Evolutionary conservation across 148 eudicot genomes (phyloP).

Genomic region (Heliamphora exappendiculata): DNA sequence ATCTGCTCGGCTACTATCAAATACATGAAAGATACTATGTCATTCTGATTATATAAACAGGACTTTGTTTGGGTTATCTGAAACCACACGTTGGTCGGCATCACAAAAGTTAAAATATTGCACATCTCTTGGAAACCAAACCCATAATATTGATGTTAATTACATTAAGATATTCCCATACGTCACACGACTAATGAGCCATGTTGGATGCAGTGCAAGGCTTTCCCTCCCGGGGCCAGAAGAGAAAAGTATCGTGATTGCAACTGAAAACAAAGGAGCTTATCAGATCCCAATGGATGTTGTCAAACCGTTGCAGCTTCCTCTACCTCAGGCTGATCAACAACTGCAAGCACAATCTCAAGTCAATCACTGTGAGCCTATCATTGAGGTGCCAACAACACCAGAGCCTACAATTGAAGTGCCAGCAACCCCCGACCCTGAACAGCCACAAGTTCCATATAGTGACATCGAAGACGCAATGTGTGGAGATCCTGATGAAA

Average conservation of each 20-base stretch:
- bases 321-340: constrained; percentile 34
- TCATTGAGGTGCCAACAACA: constrained; percentile 33
- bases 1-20: not conserved
- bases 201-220: constrained; percentile 66
- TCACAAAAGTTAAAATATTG: not conserved
- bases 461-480: constrained; percentile 69
- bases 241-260: constrained; percentile 57
- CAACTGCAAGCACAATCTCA: constrained; percentile 17
- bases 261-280: constrained; percentile 30
- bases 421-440: constrained; percentile 83
- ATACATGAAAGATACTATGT: not conserved
- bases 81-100: not conserved
- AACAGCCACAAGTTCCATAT: constrained; percentile 33
- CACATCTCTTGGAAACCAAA: constrained; percentile 4
- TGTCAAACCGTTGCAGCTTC: constrained; percentile 35
- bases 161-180: not conserved
- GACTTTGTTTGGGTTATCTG: not conserved
- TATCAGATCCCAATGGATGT: constrained; percentile 26
- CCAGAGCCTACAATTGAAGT: constrained; percentile 77
- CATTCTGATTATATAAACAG: not conserved
- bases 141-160: not conserved
- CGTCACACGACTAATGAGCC: not conserved
- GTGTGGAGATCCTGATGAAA: constrained; percentile 71
- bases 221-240: constrained; percentile 86
- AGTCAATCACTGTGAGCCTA: constrained; percentile 21